Conservation (phyloP, 768 basidiomycete genomes). For the Termitomyces sp. region DNA sequence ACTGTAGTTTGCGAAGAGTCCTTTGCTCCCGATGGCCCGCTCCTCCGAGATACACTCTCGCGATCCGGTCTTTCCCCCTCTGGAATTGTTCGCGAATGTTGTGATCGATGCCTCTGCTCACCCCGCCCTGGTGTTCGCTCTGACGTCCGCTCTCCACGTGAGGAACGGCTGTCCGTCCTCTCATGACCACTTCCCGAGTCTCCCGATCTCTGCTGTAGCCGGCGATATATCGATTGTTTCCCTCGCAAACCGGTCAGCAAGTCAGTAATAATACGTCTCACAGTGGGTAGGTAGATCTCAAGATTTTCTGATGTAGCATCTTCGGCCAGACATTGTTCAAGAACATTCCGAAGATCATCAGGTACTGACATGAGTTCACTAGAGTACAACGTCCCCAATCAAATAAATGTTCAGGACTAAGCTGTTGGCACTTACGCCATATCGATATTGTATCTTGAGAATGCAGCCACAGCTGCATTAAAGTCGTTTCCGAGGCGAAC, state of each 20-base stretch:
- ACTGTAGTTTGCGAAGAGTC: conserved; percentile 20
- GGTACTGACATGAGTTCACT: conserved; percentile 89
- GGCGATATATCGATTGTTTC: conserved; percentile 87
- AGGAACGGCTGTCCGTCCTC: conserved; percentile 53
- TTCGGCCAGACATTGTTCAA: conserved; percentile 89
- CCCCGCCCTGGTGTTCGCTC: conserved; percentile 21
- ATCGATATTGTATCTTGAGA: conserved; percentile 76
- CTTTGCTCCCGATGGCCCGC: conserved; percentile 32
- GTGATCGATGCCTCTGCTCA: conserved; percentile 42
- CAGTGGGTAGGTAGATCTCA: conserved; percentile 83
- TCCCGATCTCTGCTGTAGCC: conserved; percentile 52
- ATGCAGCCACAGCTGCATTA: conserved; percentile 88
- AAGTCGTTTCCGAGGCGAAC: conserved; percentile 97
- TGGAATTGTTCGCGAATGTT: conserved; percentile 34
- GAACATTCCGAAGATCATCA: conserved; percentile 78
- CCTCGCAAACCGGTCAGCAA: conserved; percentile 89
- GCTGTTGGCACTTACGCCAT: conserved; percentile 67
- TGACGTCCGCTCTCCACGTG: conserved; percentile 38
- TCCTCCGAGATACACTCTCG: conserved; percentile 31
- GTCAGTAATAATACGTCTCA: conserved; percentile 88
- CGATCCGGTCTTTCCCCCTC: conserved; percentile 36
- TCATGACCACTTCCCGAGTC: conserved; percentile 34
- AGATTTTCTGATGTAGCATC: conserved; percentile 83
- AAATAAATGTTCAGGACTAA: neutral
- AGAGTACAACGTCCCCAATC: conserved; percentile 4